Evolutionary conservation across 192 early-diverging fungal genomes (phyloP).

Genomic region (Entomortierella lignicola): DNA sequence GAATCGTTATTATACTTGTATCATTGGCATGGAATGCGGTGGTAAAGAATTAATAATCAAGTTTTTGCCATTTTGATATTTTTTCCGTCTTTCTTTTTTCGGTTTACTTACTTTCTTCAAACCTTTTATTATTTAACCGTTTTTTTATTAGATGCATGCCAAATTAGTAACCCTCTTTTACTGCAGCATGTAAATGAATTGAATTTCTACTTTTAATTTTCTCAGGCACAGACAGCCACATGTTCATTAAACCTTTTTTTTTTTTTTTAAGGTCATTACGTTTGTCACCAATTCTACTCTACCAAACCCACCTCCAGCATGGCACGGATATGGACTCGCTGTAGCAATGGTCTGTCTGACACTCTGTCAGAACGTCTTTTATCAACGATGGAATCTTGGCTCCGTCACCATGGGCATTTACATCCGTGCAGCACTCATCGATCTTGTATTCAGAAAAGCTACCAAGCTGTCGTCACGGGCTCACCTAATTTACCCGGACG

Average conservation of each 20-base stretch:
- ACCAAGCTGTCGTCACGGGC: slow-evolving; percentile 33
- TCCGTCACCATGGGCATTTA: slow-evolving; percentile 52
- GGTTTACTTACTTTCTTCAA: not conserved
- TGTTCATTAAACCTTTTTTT: too few relatives aligned
- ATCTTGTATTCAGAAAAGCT: slow-evolving; percentile 48
- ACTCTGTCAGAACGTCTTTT: slow-evolving; percentile 23
- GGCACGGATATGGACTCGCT: slow-evolving; percentile 43
- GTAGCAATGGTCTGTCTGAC: slow-evolving; percentile 18
- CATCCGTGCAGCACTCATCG: slow-evolving; percentile 38
- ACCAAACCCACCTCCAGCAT: slow-evolving; percentile 25
- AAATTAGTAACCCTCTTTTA: slow-evolving; percentile 32
- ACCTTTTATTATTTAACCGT: not conserved
- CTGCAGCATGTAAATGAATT: slow-evolving; percentile 36
- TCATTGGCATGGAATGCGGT: slow-evolving; percentile 36
- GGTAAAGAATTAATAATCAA: slow-evolving; percentile 15
- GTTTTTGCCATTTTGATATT: not conserved
- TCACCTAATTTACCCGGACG: slow-evolving; percentile 43
- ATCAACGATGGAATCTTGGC: slow-evolving; percentile 50
- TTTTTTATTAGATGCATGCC: slow-evolving; percentile 33
- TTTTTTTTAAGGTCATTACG: slow-evolving; percentile 23
- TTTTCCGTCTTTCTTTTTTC: not conserved
- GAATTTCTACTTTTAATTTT: too few relatives aligned
- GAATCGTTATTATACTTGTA: slow-evolving; percentile 26
- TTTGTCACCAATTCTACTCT: slow-evolving; percentile 19
- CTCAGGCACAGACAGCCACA: too few relatives aligned